Evolutionary conservation across 1,284 basidiomycete genomes (phyloP), one percentile per base, ranked within the genome.

Genomic region (Pseudozyma sp.): DNA sequence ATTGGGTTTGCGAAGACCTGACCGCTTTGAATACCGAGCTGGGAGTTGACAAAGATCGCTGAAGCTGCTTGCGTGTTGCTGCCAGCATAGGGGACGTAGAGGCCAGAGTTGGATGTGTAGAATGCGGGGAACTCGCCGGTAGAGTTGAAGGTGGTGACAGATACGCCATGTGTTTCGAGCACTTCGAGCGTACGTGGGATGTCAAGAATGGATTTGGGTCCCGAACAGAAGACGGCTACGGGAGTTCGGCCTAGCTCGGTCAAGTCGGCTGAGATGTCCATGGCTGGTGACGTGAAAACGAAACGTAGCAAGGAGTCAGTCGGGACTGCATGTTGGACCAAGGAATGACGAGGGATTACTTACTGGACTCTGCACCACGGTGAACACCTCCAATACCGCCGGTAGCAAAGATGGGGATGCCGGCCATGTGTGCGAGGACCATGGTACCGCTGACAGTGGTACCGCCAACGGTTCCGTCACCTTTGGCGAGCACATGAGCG

Each of bases 151-250:
- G 93, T 90, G 4, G 95, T 86, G 0, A 97, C 95, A 2, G 94
- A 93, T 5, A 99, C 94, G 7, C 97, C 97, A 52, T 95, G 90
- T 0, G 97, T 97, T 89, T 99, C 97, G 72, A 99, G 89, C 81
- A 95, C 96, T 86, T 99, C 97, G 47, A 99, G 88, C 10, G 97
- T 98, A 78, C 88, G 83, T 59, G 93, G 92, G 70, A 99, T 95
- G 85, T 98, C 96, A 55, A 91, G 18, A 91, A 99, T 98, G 0
- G 93, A 95, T 85, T 99, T 99, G 39, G 94, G 91, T 3, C 97
- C 97, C 2, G 95, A 93, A 44, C 95, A 97, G 21, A 99, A 91
- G 42, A 99, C 89, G 9, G 92, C 69, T 13, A 83, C 77, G 6
- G 76, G 81, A 1, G 82, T 83, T 13, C 82, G 71, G 5, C 76